A percentile compares a stretch with the other conserved stretches of the same genome.
Evolutionary conservation across 805 yeast species (phyloP).

Genomic region (Candida hispaniensis): DNA sequence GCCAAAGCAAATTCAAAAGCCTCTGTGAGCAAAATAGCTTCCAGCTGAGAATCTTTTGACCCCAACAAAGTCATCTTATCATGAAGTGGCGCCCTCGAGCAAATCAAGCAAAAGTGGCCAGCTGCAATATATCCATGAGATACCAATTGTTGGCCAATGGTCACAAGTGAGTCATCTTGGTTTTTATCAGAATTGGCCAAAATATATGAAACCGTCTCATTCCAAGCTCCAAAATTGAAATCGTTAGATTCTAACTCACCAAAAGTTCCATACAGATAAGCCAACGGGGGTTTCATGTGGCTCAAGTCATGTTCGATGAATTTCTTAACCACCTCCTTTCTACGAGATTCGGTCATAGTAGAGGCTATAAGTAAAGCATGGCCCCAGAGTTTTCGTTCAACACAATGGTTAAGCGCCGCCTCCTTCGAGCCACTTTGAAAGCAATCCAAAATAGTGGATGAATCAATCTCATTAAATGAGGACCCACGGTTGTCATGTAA

Average conservation of each 20-base stretch:
- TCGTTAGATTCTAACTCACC: slow-evolving; percentile 31
- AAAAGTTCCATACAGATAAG: slow-evolving; percentile 50
- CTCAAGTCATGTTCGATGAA: slow-evolving; percentile 42
- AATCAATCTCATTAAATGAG: slow-evolving; percentile 1
- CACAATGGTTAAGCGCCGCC: slow-evolving; percentile 52
- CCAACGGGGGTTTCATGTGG: slow-evolving; percentile 35
- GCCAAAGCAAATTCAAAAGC: slow-evolving; percentile 50
- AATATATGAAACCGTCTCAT: slow-evolving; percentile 17
- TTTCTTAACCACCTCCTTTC: slow-evolving; percentile 47
- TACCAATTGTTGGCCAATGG: slow-evolving; percentile 31
- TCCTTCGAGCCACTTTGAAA: slow-evolving; percentile 55
- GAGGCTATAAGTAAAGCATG: slow-evolving; percentile 64
- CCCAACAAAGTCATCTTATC: slow-evolving; percentile 13
- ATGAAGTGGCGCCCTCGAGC: slow-evolving; percentile 25
- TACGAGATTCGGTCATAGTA: slow-evolving; percentile 49
- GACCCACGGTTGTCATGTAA: slow-evolving; percentile 17
- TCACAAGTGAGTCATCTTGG: slow-evolving; percentile 22
- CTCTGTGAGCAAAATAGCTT: slow-evolving; percentile 50
- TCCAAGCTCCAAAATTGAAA: slow-evolving; percentile 11
- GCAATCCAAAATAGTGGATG: slow-evolving; percentile 21
- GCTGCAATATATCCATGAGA: slow-evolving; percentile 32
- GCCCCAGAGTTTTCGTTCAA: slow-evolving; percentile 62
- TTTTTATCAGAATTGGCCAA: slow-evolving; percentile 14
- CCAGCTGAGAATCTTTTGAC: slow-evolving; percentile 32
- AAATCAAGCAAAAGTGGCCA: slow-evolving; percentile 32